Evolutionary conservation across 2,329 filamentous ascomycete species (phyloP), one percentile per base, ranked within the genome.

Genomic region (Plectosphaerella cucumerina): DNA sequence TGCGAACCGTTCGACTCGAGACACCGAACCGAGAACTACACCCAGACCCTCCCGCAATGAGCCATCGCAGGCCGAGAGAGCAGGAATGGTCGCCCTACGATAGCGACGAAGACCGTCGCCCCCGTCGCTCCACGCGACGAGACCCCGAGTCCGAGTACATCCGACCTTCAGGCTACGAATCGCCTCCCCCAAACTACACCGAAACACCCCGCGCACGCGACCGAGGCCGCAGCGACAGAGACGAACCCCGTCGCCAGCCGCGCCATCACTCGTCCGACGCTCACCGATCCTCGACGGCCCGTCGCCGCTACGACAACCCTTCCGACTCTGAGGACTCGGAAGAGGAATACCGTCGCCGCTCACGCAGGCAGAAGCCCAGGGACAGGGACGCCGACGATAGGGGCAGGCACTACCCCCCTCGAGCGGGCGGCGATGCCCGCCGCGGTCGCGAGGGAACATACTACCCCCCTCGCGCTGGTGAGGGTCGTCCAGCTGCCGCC

Each of bases 321-420:
- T 44, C 26, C 22, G 51, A 56, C 44, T 50, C 50, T 5, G 50
- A 54, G 6, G 49, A 52, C 12, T 49, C 53, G 2, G 54, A 50
- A 26, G 54, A 53, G 22, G 43, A 49, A 9, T 48, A 54, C 10
- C 22, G 15, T 21, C 44, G 41, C 1, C 21, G 33, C 15, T 18
- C 20, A 22, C 35, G 51, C 22, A 17, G 12, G 44, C 15, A 48
- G 41, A 3, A 39, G 47, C 21, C 22, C 10, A 15, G 52, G 37
- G 6, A 45, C 34, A 20, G 18, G 21, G 44, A 8, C 45, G 52
- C 15, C 34, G 33, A 9, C 45, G 45, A 20, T 20, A 34, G 21
- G n/a, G 23, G 9, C 37, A 39, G 17, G 17, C 31, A 48, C 35
- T 48, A 48, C 37, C 47, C 47, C 12, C 47, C 47, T 2, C 35